A percentile compares a stretch with the other conserved stretches of the same genome.
Evolutionary conservation across 2,329 filamentous ascomycete genomes (phyloP).

Genomic region (Colletotrichum sp.): DNA sequence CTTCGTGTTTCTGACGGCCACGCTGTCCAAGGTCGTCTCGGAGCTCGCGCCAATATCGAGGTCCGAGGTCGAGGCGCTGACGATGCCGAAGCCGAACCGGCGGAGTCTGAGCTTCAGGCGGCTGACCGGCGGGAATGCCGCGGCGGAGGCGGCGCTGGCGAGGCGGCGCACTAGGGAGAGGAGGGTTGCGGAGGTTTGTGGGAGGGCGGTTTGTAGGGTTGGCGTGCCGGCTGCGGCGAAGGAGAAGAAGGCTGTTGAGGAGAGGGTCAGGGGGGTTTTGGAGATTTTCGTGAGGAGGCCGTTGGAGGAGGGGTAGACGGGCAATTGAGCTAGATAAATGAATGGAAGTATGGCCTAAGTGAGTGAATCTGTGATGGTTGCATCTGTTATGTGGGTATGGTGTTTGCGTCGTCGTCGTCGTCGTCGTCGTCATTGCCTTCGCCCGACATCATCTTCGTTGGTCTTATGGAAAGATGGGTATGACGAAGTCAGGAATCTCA

Average conservation of each 20-base stretch:
- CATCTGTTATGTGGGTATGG: neutral
- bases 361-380: neutral
- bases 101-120: slow-evolving; percentile 52
- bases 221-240: slow-evolving; percentile 43
- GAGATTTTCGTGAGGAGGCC: slow-evolving; percentile 65
- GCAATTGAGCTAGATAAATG: neutral
- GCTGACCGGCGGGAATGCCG: slow-evolving; percentile 29
- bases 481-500: too few relatives aligned
- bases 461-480: too few relatives aligned
- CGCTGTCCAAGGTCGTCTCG: slow-evolving; percentile 62
- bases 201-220: slow-evolving; percentile 64
- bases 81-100: slow-evolving; percentile 28
- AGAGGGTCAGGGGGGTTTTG: slow-evolving; percentile 69
- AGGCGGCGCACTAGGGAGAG: slow-evolving; percentile 65
- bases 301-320: slow-evolving; percentile 8
- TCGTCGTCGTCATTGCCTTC: too few relatives aligned
- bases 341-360: neutral
- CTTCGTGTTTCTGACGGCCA: slow-evolving; percentile 85
- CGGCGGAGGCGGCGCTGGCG: slow-evolving; percentile 36
- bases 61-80: slow-evolving; percentile 39
- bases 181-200: slow-evolving; percentile 70
- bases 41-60: slow-evolving; percentile 51
- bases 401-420: too few relatives aligned
- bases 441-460: too few relatives aligned
- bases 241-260: slow-evolving; percentile 65